Evolutionary conservation across 2,329 filamentous ascomycete genomes (phyloP).

Genomic region (Scopulariopsis brevicaulis): DNA sequence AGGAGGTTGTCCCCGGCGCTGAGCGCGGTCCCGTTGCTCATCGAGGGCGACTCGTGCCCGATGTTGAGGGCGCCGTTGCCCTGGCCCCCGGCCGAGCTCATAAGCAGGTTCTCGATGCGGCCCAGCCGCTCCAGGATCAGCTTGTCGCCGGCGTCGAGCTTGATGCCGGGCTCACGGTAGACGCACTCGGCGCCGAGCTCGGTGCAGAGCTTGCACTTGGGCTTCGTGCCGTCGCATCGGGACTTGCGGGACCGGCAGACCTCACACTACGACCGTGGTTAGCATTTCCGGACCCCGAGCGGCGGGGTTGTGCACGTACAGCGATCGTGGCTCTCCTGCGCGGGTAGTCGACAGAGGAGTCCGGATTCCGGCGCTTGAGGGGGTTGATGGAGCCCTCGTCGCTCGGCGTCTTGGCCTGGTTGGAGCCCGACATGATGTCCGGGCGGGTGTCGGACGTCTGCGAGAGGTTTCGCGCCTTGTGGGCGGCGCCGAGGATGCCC

Average conservation of each 20-base stretch:
- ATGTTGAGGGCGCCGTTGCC: conserved; percentile 2
- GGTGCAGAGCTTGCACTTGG: conserved; percentile 75
- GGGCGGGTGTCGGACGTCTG: conserved; percentile 38
- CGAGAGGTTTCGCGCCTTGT: conserved; percentile 42
- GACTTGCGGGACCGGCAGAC: conserved; percentile 74
- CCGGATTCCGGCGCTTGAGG: conserved; percentile 50
- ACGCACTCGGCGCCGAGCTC: conserved; percentile 75
- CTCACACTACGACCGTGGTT: conserved; percentile 48
- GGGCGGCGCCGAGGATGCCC: conserved; percentile 38
- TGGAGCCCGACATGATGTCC: conserved; percentile 29
- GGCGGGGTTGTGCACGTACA: conserved; percentile 28
- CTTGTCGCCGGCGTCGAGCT: conserved; percentile 78
- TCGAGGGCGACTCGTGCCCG: conserved; percentile 41
- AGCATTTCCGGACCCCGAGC: neutral
- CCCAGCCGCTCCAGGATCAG: conserved; percentile 69
- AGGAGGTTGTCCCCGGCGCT: conserved; percentile 44
- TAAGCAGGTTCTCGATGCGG: conserved; percentile 68
- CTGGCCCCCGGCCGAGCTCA: conserved; percentile 44
- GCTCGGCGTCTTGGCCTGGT: conserved; percentile 26
- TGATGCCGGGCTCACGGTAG: conserved; percentile 77
- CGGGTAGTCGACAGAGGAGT: conserved; percentile 51
- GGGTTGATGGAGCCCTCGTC: conserved; percentile 45
- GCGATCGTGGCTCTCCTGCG: conserved; percentile 54
- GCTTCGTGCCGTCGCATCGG: conserved; percentile 66
- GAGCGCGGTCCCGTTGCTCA: conserved; percentile 51